Evolutionary conservation across 2,329 filamentous ascomycete species (phyloP).

Genomic region (Hymenoscyphus scutula): DNA sequence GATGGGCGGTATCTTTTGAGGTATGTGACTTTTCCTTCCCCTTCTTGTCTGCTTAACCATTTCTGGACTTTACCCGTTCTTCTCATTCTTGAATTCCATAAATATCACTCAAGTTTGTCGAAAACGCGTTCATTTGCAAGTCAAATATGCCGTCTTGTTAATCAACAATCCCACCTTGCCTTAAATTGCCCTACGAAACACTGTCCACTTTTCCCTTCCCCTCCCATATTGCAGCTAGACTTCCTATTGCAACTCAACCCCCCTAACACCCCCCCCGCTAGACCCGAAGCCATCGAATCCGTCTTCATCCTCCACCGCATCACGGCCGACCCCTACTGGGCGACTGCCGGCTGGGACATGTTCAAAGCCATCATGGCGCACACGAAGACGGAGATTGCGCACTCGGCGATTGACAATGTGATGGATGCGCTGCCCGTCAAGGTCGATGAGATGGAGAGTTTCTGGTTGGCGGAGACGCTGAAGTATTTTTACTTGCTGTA

Average conservation of each 20-base stretch:
- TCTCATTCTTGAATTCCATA: too few species aligned
- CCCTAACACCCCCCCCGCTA: constrained; percentile 8
- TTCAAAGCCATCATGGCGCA: constrained; percentile 45
- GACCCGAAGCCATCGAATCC: constrained; percentile 66
- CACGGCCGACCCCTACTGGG: constrained; percentile 35
- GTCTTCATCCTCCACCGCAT: constrained; percentile 57
- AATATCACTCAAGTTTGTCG: too few species aligned
- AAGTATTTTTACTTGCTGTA: constrained; percentile 62
- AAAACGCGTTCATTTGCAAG: too few species aligned
- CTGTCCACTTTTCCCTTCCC: too few species aligned
- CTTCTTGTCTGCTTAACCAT: not conserved
- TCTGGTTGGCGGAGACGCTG: constrained; percentile 64
- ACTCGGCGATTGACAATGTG: constrained; percentile 45
- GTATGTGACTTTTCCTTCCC: constrained; percentile 19
- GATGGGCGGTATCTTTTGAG: constrained; percentile 31
- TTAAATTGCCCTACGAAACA: too few species aligned
- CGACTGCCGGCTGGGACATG: constrained; percentile 48
- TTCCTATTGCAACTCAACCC: not conserved
- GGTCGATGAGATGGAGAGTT: constrained; percentile 56
- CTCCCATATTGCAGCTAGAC: too few species aligned
- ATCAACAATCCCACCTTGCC: too few species aligned
- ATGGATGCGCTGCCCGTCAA: constrained; percentile 25
- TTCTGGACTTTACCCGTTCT: too few species aligned
- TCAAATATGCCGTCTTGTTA: not conserved
- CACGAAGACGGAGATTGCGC: constrained; percentile 43